Evolutionary conservation across 2,329 filamentous ascomycete species (phyloP).

Genomic region (Curvularia eragrostidis): DNA sequence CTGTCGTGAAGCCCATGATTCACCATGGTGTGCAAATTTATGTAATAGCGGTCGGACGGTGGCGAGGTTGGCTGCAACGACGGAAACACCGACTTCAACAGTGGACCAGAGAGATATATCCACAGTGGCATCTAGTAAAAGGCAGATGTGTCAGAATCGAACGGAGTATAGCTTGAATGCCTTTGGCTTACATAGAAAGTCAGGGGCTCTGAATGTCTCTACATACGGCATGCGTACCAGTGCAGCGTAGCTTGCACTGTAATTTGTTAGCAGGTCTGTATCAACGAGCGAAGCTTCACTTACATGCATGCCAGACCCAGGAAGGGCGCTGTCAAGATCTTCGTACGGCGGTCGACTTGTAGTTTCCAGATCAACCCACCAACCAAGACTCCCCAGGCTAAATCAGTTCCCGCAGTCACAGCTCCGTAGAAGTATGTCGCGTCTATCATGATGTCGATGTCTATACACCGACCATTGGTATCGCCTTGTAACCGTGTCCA

Average conservation of each 20-base stretch:
- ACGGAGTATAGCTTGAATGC: not conserved
- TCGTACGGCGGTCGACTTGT: conserved; percentile 54
- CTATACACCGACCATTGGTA: conserved; percentile 49
- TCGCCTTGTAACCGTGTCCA: conserved; percentile 46
- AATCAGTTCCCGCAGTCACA: conserved; percentile 20
- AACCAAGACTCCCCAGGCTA: conserved; percentile 22
- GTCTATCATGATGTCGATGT: conserved; percentile 55
- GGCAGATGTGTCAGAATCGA: not conserved
- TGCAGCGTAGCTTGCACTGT: conserved; percentile 23
- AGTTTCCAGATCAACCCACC: conserved; percentile 60
- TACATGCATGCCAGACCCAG: conserved; percentile 22
- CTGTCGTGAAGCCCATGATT: not conserved
- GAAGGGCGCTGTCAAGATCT: conserved; percentile 18
- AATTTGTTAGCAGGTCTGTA: not conserved
- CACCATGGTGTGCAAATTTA: not conserved
- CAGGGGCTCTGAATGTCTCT: conserved; percentile 19
- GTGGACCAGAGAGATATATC: conserved; percentile 29
- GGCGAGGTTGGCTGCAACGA: conserved; percentile 21
- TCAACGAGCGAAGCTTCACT: not conserved
- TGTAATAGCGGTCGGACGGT: conserved; percentile 20
- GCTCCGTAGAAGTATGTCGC: conserved; percentile 52
- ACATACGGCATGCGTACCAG: conserved; percentile 26
- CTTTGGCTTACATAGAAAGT: conserved; percentile 24
- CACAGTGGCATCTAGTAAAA: conserved; percentile 13
- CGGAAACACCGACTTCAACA: conserved; percentile 22